Conservation (phyloP, 495 filamentous ascomycete genomes). For the Aspergillus sparsus region DNA sequence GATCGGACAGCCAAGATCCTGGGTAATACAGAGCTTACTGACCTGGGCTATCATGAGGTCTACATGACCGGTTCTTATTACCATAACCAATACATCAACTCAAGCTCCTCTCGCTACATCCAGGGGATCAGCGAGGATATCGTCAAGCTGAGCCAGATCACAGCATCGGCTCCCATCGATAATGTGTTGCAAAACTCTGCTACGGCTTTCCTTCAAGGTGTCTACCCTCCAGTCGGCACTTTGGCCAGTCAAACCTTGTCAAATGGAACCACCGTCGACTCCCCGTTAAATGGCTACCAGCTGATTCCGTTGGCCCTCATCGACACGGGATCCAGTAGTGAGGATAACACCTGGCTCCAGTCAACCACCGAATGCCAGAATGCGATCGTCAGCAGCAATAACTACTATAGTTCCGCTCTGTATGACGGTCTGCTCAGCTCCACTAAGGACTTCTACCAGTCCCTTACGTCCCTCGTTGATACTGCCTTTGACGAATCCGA, state of each 20-base stretch:
- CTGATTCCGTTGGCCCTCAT: conserved; percentile 54
- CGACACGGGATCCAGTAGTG: conserved; percentile 47
- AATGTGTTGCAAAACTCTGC: conserved; percentile 62
- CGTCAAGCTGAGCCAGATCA: conserved; percentile 60
- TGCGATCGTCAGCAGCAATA: conserved; percentile 66
- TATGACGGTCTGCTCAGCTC: conserved; percentile 54
- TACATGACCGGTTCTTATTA: conserved; percentile 63
- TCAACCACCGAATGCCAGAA: conserved; percentile 59
- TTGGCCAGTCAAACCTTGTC: conserved; percentile 41
- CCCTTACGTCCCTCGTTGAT: conserved; percentile 62
- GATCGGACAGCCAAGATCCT: conserved; percentile 60
- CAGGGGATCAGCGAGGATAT: conserved; percentile 56
- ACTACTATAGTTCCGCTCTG: conserved; percentile 64
- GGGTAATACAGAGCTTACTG: conserved; percentile 56
- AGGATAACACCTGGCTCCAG: conserved; percentile 61
- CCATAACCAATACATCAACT: conserved; percentile 60
- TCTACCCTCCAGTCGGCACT: conserved; percentile 60
- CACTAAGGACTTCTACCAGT: conserved; percentile 66
- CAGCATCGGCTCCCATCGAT: conserved; percentile 57
- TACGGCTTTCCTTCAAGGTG: conserved; percentile 60
- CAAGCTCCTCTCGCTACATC: conserved; percentile 52
- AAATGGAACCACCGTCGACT: conserved; percentile 54
- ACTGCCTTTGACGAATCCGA: conserved; percentile 52
- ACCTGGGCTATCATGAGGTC: conserved; percentile 62
- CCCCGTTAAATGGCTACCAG: conserved; percentile 63